A percentile compares a stretch with the other conserved stretches of the same genome.
These are phyloP conservation scores for Euphrasia arctica DNA, from an alignment of 305 asterid species.

Conservation along the genomic window DNA sequence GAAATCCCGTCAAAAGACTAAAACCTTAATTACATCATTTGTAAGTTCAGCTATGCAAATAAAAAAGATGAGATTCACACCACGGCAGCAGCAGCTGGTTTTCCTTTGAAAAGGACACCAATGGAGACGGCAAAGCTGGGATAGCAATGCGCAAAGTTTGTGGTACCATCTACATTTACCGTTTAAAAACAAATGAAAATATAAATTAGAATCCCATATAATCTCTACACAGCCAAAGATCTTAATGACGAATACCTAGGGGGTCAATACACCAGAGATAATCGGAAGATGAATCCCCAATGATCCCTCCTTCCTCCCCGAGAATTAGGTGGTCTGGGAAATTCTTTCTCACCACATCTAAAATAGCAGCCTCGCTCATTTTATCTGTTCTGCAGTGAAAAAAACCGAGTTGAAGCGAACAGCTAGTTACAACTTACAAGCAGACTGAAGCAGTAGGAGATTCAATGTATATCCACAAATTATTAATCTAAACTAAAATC, in stretches of 20 bases:
- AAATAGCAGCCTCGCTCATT: constrained; percentile 87
- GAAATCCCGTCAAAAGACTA: not conserved
- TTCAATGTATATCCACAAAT: not conserved
- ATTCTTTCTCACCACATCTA: constrained; percentile 63
- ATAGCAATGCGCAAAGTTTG: constrained; percentile 95
- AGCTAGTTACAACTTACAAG: too few species aligned
- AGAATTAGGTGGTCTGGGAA: constrained; percentile 89
- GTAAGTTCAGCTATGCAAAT: constrained; percentile 16
- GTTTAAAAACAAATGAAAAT: too few species aligned
- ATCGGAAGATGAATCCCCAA: constrained; percentile 92
- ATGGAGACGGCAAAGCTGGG: constrained; percentile 98
- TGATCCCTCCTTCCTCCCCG: constrained; percentile 97
- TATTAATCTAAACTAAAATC: not conserved
- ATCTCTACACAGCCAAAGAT: constrained; percentile 15
- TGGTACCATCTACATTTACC: constrained; percentile 75
- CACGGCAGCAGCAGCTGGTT: constrained; percentile 94
- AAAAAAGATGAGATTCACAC: constrained; percentile 49
- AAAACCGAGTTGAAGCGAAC: constrained; percentile 18
- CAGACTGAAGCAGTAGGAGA: not conserved
- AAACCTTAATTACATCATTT: constrained; percentile 9
- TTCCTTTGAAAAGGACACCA: constrained; percentile 89
- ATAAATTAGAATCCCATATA: too few species aligned
- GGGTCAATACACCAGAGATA: constrained; percentile 99
- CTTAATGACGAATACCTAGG: constrained; percentile 58
- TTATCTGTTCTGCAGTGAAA: constrained; percentile 83